Evolutionary conservation across 2,329 filamentous ascomycete genomes (phyloP).

Genomic region (Elsinoe arachidis): DNA sequence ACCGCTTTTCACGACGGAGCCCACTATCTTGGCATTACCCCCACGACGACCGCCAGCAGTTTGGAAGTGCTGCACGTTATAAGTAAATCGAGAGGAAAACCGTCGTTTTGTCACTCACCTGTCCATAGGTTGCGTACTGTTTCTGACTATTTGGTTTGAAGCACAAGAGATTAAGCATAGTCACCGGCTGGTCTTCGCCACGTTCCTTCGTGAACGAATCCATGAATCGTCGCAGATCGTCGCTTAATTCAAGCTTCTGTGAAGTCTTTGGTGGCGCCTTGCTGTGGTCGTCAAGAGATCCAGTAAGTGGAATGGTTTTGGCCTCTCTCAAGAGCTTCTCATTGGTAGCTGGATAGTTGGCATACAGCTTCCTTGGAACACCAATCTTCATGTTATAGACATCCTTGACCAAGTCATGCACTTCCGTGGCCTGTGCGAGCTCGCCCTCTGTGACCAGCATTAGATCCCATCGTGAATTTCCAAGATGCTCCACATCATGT

Average conservation of each 20-base stretch:
- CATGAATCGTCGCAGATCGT: slow-evolving; percentile 46
- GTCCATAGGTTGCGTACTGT: slow-evolving; percentile 50
- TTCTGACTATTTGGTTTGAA: slow-evolving; percentile 45
- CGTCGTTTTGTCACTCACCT: slow-evolving; percentile 22
- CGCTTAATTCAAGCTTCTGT: slow-evolving; percentile 48
- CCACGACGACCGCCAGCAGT: slow-evolving; percentile 33
- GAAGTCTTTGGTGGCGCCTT: slow-evolving; percentile 23
- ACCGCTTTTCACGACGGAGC: slow-evolving; percentile 40
- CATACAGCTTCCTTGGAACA: slow-evolving; percentile 35
- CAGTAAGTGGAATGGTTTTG: slow-evolving; percentile 28
- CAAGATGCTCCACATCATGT: slow-evolving; percentile 35
- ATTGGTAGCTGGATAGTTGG: slow-evolving; percentile 32
- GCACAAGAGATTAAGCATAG: slow-evolving; percentile 56
- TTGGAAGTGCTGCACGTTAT: slow-evolving; percentile 18
- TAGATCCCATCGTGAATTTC: slow-evolving; percentile 40
- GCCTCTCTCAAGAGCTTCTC: slow-evolving; percentile 32
- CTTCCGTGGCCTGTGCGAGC: slow-evolving; percentile 16
- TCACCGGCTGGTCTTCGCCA: slow-evolving; percentile 36
- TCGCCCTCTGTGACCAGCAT: slow-evolving; percentile 33
- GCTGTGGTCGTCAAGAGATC: slow-evolving; percentile 23
- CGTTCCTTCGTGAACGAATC: slow-evolving; percentile 26
- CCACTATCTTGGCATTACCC: slow-evolving; percentile 54
- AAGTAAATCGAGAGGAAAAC: neutral
- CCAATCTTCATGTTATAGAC: slow-evolving; percentile 32
- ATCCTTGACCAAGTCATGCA: slow-evolving; percentile 18